Conservation (phyloP, 75 land plant genomes). For the Larix kaempferi region DNA sequence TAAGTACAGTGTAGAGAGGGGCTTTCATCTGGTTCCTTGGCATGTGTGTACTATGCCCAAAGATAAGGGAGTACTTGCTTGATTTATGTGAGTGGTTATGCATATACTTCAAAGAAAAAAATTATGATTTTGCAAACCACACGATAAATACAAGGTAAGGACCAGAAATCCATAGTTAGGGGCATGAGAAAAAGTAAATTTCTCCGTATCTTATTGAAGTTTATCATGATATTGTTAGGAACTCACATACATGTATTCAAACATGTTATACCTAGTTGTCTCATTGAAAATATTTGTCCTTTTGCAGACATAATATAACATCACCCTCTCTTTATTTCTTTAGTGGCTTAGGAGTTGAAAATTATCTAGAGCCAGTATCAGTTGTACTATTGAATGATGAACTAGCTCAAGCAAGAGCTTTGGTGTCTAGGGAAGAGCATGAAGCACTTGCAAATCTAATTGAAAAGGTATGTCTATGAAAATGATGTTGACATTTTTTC, state of each 20-base stretch:
- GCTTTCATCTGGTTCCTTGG: too few species aligned
- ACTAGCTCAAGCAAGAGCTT: constrained; percentile 71
- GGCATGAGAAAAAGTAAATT: background rate
- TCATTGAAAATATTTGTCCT: background rate
- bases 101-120: too few species aligned
- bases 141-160: too few species aligned
- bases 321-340: background rate
- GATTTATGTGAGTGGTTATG: too few species aligned
- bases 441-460: constrained; percentile 61
- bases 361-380: constrained; percentile 69
- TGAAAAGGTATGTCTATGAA: constrained; percentile 51
- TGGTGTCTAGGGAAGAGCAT: constrained; percentile 64
- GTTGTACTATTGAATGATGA: constrained; percentile 88
- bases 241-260: background rate
- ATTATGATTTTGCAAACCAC: too few species aligned
- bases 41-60: too few species aligned
- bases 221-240: background rate
- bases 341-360: constrained; percentile 62
- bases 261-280: background rate
- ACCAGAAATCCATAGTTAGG: background rate
- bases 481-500: background rate
- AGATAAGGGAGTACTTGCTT: too few species aligned
- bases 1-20: too few species aligned
- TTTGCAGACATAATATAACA: constrained; percentile 1
- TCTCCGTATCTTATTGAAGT: background rate